Evolutionary conservation across 73 alveolate genomes (phyloP).

Genomic region (Durusdinium trenchii): DNA sequence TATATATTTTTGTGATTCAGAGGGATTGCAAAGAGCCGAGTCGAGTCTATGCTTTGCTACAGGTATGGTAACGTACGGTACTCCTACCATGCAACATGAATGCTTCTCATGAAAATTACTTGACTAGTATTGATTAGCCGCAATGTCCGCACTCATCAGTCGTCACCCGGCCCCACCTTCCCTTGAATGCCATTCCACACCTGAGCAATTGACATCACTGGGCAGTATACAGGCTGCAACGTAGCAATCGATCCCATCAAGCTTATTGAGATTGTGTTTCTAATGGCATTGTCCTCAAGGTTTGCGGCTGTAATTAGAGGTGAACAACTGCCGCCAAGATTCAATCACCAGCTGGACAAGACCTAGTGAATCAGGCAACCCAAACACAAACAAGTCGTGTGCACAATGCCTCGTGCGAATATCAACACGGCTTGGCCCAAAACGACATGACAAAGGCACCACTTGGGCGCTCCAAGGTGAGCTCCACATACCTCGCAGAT

Average conservation of each 20-base stretch:
- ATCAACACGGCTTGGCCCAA: not conserved
- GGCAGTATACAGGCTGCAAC: too few species aligned
- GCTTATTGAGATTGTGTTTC: not conserved
- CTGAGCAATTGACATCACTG: not conserved
- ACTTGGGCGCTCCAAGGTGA: slow-evolving; percentile 35
- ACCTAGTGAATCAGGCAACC: not conserved
- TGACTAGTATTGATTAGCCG: too few species aligned
- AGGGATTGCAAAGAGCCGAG: too few species aligned
- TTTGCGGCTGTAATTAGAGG: not conserved
- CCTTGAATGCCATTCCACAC: slow-evolving; percentile 53
- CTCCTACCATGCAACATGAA: too few species aligned
- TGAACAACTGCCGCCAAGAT: not conserved
- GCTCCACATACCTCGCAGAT: slow-evolving; percentile 20
- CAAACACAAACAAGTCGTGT: not conserved
- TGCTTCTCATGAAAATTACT: too few species aligned
- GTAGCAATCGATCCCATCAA: not conserved
- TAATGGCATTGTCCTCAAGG: not conserved
- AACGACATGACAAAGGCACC: not conserved
- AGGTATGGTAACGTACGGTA: too few species aligned
- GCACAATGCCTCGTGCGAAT: not conserved
- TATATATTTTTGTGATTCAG: too few species aligned
- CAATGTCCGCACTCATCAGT: too few species aligned
- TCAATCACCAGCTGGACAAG: slow-evolving; percentile 53
- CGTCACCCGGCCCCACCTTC: slow-evolving; percentile 48
- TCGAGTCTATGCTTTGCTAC: too few species aligned